These are phyloP conservation scores for Angophora floribunda DNA, from an alignment of 345 rosid species.

Conservation along the genomic window DNA sequence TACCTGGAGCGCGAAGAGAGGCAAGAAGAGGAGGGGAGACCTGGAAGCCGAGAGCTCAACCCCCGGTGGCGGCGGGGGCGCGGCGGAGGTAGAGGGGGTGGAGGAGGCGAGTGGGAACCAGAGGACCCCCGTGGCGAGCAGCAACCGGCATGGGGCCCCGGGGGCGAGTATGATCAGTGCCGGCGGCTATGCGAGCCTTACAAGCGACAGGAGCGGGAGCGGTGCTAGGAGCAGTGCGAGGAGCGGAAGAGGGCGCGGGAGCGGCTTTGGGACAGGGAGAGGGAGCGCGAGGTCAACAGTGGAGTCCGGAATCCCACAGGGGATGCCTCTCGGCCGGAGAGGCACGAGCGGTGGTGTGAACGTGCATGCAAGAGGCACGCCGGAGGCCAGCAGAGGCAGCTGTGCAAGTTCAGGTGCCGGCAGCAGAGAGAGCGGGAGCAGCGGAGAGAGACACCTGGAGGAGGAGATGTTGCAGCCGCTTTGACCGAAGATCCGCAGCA, in stretches of 20 bases:
- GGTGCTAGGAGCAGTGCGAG: constrained; percentile 9
- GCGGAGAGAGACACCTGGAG: background rate
- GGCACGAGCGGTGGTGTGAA: background rate
- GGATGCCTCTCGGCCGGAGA: background rate
- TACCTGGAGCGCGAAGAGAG: background rate
- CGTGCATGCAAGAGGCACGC: background rate
- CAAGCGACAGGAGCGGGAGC: background rate
- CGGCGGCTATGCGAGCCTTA: constrained; percentile 5
- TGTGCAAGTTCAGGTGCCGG: background rate
- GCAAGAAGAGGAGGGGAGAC: background rate
- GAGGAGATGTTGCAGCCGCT: background rate
- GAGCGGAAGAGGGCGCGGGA: background rate
- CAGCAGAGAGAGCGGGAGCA: background rate
- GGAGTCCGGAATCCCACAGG: background rate
- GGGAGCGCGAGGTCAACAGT: background rate
- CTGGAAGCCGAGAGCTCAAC: background rate
- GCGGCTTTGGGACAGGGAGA: background rate
- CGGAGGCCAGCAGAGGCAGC: constrained; percentile 3
- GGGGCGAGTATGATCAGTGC: constrained; percentile 15
- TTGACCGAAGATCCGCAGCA: background rate
- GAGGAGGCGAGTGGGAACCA: background rate
- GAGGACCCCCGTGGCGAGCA: background rate
- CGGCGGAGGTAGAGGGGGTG: background rate
- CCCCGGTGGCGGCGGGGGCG: background rate
- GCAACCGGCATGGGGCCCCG: background rate